Base-by-base conservation (phyloP, 2,329 filamentous ascomycete genomes). In the Penicillium palitans region DNA sequence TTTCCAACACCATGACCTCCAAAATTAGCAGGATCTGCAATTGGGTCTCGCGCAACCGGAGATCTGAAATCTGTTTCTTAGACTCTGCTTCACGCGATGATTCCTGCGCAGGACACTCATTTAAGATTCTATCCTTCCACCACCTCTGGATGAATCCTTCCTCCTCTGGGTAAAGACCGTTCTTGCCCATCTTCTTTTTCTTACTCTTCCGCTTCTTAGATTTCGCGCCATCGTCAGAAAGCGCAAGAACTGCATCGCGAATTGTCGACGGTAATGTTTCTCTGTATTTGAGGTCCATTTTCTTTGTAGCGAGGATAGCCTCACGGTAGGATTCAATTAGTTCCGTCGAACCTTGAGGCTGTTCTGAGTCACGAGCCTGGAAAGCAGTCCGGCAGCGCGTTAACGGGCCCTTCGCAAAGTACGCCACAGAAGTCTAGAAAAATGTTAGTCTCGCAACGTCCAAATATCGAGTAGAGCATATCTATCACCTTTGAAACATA, bases 361-460 rank as follows among this genome's bases (percentile, higher is more conserved):
- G 62, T 27, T 66, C 60, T 35, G 59, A 46, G n/a, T 63, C 70
- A 12, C 67, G 58, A 10, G 67, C 64, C 56, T 75, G 72, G 33
- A 77, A 76, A 51, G 73, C 71, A 40, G 70, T 74, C 33, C 80
- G 76, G 29, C 76, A 79, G 29, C 80, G 76, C 15, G 79, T 73
- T 51, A 81, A 67, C 17, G 80, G 79, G 5, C 80, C 79, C 69
- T 82, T 82, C 37, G 79, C 79, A 65, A 81, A 82, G 63, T 81
- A 82, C 54, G 79, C 80, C 54, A 82, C 68, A 29, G 79, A 80
- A n/a, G 78, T 76, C 72, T 79, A 49, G 13, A 29, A 27, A 27
- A 58, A 10, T n/a, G 25, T 40, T 35, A 57, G 57, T 70, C 19
- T 69, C 62, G 40, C 35, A 54, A 17, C 2, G 10, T 6, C 17